Evolutionary conservation across 176 grass and related monocot species (phyloP), one percentile per base, ranked within the genome.

Genomic region (Areca catechu): DNA sequence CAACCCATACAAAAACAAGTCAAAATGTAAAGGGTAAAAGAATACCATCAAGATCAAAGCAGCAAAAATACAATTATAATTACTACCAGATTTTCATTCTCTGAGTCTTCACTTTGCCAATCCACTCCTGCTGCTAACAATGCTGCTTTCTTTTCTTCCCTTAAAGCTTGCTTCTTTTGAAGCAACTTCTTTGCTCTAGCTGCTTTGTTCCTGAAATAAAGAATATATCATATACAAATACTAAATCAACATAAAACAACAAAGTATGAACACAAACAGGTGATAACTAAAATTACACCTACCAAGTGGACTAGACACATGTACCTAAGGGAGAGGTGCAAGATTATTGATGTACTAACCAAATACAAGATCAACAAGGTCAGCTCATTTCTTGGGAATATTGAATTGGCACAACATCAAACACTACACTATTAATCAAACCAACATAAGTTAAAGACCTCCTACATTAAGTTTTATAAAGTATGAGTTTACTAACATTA

Each of bases 181-280:
- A 96, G 81, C 48, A 77, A 37, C 71, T 69, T 96, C 75, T 77
- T 96, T 72, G 92, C 92, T 86, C 86, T 87, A 57, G 56, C 73
- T 81, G 92, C 86, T 67, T 88, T 90, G 50, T 53, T 19, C 59
- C 88, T 92, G 62, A 5, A 14, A 56, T 71, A 43, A 43, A 43
- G 34, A 43, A 43, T 43, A 43, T 43, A 43, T 43, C 34, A 43
- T 14, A 43, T 14, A 12, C 10, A 12, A 43, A 43, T 12, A 43
- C 34, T 43, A 10, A 43, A 43, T 2, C 34, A 43, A 12, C 10
- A 12, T 43, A 14, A 9, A 43, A 43, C 34, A 43, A 12, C 1
- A 43, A 43, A 43, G 9, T 14, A 43, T 43, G 34, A 43, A 43
- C 10, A 43, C 3, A 10, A 43, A 14, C 10, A 43, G 34, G 34